Evolutionary conservation across 2,329 filamentous ascomycete species (phyloP).

Genomic region (Calonectria naviculata): DNA sequence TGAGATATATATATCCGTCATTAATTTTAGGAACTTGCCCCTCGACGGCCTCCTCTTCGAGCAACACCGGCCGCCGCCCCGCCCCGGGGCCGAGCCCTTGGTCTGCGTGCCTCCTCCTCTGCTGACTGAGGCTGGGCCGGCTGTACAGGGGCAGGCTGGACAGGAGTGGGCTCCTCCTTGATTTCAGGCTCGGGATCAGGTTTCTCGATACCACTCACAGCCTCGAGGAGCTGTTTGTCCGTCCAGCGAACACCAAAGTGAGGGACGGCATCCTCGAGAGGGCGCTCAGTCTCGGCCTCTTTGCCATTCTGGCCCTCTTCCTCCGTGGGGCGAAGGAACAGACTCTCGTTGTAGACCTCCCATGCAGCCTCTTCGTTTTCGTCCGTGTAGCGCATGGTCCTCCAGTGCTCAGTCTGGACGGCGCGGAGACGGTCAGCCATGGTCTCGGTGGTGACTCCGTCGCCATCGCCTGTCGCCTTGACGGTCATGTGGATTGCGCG

Average conservation of each 20-base stretch:
- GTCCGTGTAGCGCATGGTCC: slow-evolving; percentile 81
- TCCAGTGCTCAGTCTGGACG: slow-evolving; percentile 88
- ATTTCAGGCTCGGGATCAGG: slow-evolving; percentile 40
- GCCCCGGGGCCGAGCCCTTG: slow-evolving; percentile 40
- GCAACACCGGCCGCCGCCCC: slow-evolving; percentile 37
- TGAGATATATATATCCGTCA: slow-evolving; percentile 25
- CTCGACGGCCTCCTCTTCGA: slow-evolving; percentile 42
- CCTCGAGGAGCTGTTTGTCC: slow-evolving; percentile 56
- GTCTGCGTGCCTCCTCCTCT: slow-evolving; percentile 41
- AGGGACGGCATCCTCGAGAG: slow-evolving; percentile 51
- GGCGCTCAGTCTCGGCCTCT: slow-evolving; percentile 23
- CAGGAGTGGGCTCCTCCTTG: slow-evolving; percentile 43
- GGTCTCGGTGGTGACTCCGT: slow-evolving; percentile 73
- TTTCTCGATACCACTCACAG: slow-evolving; percentile 57
- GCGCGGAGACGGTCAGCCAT: slow-evolving; percentile 80
- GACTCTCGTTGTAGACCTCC: slow-evolving; percentile 78
- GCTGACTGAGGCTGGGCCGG: slow-evolving; percentile 26
- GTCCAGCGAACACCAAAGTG: slow-evolving; percentile 55
- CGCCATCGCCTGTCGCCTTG: slow-evolving; percentile 78
- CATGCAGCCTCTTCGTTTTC: slow-evolving; percentile 83
- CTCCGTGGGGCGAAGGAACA: slow-evolving; percentile 56
- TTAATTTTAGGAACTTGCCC: slow-evolving; percentile 31
- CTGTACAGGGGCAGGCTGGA: slow-evolving; percentile 27
- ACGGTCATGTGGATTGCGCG: slow-evolving; percentile 89
- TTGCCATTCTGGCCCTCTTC: slow-evolving; percentile 31